Evolutionary conservation across 2,329 filamentous ascomycete genomes (phyloP), one percentile per base, ranked within the genome.

Genomic region (Fusarium sororula): DNA sequence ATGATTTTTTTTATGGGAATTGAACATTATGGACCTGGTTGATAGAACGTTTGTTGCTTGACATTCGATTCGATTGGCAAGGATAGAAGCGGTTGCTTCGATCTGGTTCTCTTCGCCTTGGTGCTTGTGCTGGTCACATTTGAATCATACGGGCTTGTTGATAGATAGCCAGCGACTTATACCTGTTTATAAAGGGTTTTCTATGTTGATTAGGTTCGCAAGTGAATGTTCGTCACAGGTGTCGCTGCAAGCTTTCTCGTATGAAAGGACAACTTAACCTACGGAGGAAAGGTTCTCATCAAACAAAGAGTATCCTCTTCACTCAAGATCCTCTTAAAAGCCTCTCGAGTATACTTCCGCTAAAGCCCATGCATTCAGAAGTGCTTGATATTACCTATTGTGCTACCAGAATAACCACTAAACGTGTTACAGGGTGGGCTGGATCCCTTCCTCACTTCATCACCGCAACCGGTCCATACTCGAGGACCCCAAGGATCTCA

Each of bases 41-140:
- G 56, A 73, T 57, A 48, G 42, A 65, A 44, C 26, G 60, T 57
- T 44, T 58, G 47, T 42, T 64, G 38, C 56, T 51, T 42, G 57
- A 48, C 66, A 50, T 60, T 54, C 65, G 66, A 70, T 63, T 55
- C 58, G 48, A 47, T 38, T 48, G 55, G 72, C 58, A 55, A 47
- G 65, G 58, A 57, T 48, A 58, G 64, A 67, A 30, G 62, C 50
- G 56, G 54, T 30, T 51, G 37, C 55, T 50, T 24, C 56, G 59
- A 57, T 47, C 56, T 61, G 39, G 51, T 44, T 56, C 47, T 51
- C 18, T 64, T 50, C 47, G 39, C 51, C 28, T 63, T 53, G 60
- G 56, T 51, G 58, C 66, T 56, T 75, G 72, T 75, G 75, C 75
- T 75, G 72, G 72, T 57, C 75, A 78, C 75, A 70, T 48, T 74